phyloP scores from a whole-genome alignment of 768 basidiomycete genomes.

The Chalciporus chontae region DNA sequence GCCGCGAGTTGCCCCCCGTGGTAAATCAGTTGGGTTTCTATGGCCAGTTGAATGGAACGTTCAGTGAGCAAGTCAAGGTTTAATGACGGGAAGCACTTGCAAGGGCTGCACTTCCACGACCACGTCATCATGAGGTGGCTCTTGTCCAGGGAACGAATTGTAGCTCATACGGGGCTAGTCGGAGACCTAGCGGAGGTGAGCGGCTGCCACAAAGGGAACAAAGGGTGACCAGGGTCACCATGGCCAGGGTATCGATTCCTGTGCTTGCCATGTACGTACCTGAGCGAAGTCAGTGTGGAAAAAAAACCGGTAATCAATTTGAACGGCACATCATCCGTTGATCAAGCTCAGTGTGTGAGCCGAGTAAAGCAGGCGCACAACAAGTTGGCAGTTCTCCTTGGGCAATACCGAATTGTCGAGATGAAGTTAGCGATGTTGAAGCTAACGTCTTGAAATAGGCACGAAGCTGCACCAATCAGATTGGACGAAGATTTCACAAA shows the following conservation, averaged over 20 bases:
- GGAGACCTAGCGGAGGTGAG: neutral
- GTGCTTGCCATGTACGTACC: neutral
- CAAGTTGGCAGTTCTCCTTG: too few relatives aligned
- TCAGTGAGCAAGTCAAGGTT: neutral
- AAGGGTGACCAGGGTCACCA: neutral
- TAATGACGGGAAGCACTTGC: neutral
- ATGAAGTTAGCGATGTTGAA: constrained; percentile 1
- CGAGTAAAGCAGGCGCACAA: neutral
- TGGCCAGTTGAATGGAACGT: neutral
- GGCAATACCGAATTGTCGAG: neutral
- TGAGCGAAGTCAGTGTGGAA: neutral
- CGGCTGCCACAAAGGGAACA: constrained; percentile 3
- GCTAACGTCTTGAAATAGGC: constrained; percentile 1
- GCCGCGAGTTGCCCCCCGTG: neutral
- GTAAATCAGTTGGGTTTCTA: neutral
- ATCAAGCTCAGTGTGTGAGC: too few relatives aligned
- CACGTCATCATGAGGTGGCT: neutral
- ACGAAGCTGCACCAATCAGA: neutral
- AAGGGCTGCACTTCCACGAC: neutral
- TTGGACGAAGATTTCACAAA: neutral
- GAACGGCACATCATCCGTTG: neutral
- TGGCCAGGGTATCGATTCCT: neutral
- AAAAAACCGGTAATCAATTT: neutral
- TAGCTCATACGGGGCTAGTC: neutral
- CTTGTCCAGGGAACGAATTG: neutral